These are phyloP conservation scores for Neurospora cerealis DNA, from an alignment of 495 filamentous ascomycete genomes.

Conservation along the genomic window DNA sequence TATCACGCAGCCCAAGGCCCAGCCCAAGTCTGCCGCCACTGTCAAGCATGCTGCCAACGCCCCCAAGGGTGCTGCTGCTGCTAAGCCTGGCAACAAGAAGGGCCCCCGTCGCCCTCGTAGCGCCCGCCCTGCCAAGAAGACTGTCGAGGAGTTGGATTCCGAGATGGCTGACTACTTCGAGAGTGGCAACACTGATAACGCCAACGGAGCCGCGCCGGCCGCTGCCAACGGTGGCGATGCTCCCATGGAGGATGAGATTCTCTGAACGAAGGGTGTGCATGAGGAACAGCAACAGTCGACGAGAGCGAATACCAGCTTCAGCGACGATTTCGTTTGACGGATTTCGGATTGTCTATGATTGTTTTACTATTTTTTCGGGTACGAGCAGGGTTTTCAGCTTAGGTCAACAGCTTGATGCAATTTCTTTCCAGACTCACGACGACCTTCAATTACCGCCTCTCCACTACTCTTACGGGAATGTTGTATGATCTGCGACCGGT, in stretches of 20 bases:
- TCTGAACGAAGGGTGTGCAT: slow-evolving; percentile 10
- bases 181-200: slow-evolving; percentile 19
- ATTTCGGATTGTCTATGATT: not conserved
- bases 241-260: slow-evolving; percentile 42
- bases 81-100: slow-evolving; percentile 43
- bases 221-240: slow-evolving; percentile 30
- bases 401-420: not conserved
- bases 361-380: not conserved
- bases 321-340: not conserved
- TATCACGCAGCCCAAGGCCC: slow-evolving; percentile 65
- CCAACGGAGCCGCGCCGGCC: slow-evolving; percentile 33
- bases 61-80: slow-evolving; percentile 31
- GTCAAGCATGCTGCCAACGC: slow-evolving; percentile 43
- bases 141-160: slow-evolving; percentile 80
- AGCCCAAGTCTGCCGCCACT: slow-evolving; percentile 75
- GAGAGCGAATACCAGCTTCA: not conserved
- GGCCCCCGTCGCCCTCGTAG: slow-evolving; percentile 35
- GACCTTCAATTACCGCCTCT: not conserved
- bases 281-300: not conserved
- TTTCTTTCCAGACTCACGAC: not conserved
- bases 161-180: slow-evolving; percentile 92
- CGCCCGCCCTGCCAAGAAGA: slow-evolving; percentile 74
- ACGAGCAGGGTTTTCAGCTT: not conserved
- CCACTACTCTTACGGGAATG: not conserved
- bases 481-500: not conserved